These are phyloP conservation scores for Scolecobasidium constrictum DNA, from an alignment of 2,329 filamentous ascomycete genomes.

Conservation along the genomic window DNA sequence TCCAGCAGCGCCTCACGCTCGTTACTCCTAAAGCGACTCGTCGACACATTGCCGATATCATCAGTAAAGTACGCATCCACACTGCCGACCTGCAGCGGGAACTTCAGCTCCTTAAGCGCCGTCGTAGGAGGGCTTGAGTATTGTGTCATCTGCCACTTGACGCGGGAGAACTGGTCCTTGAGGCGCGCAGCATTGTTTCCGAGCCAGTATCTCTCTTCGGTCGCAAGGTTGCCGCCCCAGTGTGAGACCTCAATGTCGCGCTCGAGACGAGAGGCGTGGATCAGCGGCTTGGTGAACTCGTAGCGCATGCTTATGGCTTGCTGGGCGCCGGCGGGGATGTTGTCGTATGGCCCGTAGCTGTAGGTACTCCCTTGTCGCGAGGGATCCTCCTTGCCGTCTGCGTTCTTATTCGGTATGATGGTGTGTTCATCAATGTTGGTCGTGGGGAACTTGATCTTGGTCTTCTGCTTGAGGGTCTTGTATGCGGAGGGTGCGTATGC, in stretches of 20 bases:
- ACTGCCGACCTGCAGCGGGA: constrained; percentile 70
- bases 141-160: constrained; percentile 34
- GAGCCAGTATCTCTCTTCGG: constrained; percentile 87
- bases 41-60: constrained; percentile 93
- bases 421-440: constrained; percentile 78
- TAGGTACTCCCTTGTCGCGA: constrained; percentile 76
- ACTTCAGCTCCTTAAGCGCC: constrained; percentile 70
- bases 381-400: constrained; percentile 54
- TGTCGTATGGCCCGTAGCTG: constrained; percentile 81
- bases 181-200: constrained; percentile 72
- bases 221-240: constrained; percentile 94
- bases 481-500: constrained; percentile 79
- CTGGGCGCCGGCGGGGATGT: constrained; percentile 65
- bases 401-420: constrained; percentile 50
- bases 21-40: constrained; percentile 71
- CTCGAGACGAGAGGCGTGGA: constrained; percentile 67
- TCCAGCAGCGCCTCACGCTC: constrained; percentile 61
- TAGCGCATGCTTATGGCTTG: constrained; percentile 73
- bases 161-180: constrained; percentile 40
- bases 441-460: constrained; percentile 81
- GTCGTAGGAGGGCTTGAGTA: constrained; percentile 69
- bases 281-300: constrained; percentile 88
- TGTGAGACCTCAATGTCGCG: constrained; percentile 92
- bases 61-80: constrained; percentile 90
- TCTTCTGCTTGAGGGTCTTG: constrained; percentile 84